These are phyloP conservation scores for Yarrowia alimentaria DNA, from an alignment of 805 yeast species.

Conservation along the genomic window DNA sequence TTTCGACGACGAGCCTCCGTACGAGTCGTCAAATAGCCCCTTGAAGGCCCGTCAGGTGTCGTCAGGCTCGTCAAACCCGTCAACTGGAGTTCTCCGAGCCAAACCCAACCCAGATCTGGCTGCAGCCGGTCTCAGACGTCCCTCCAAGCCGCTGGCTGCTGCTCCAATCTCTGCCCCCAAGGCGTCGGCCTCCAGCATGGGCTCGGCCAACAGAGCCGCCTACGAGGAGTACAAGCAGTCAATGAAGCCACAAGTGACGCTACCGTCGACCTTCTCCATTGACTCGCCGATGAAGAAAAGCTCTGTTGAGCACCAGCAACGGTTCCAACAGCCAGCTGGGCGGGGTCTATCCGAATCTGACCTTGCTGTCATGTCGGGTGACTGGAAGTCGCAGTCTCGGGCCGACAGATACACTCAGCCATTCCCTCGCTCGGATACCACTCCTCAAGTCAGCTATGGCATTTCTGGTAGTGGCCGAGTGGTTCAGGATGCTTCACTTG, in stretches of 20 bases:
- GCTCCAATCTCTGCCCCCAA: constrained; percentile 3
- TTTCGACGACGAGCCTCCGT: constrained; percentile 9
- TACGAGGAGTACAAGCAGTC: constrained; percentile 24
- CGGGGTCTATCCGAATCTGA: constrained; percentile 14
- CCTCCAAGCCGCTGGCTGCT: background rate
- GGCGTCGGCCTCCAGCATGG: constrained; percentile 6
- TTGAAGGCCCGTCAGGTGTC: too few species aligned
- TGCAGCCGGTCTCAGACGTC: constrained; percentile 8
- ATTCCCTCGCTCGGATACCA: background rate
- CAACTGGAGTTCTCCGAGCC: background rate
- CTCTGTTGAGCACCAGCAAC: constrained; percentile 13
- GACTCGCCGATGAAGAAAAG: constrained; percentile 8
- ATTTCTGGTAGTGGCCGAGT: background rate
- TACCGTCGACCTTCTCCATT: background rate
- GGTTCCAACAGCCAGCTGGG: constrained; percentile 9
- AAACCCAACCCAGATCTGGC: constrained; percentile 5
- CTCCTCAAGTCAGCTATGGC: constrained; percentile 1
- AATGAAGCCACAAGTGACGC: constrained; percentile 1
- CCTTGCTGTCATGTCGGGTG: constrained; percentile 18
- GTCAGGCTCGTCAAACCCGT: too few species aligned
- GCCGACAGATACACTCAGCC: constrained; percentile 2
- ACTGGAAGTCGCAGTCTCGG: constrained; percentile 3
- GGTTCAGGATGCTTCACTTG: constrained; percentile 9
- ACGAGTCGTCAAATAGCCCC: too few species aligned
- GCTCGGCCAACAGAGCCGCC: constrained; percentile 21